Conservation (phyloP, 1,139 yeast species). For the Taphrina deformans region DNA sequence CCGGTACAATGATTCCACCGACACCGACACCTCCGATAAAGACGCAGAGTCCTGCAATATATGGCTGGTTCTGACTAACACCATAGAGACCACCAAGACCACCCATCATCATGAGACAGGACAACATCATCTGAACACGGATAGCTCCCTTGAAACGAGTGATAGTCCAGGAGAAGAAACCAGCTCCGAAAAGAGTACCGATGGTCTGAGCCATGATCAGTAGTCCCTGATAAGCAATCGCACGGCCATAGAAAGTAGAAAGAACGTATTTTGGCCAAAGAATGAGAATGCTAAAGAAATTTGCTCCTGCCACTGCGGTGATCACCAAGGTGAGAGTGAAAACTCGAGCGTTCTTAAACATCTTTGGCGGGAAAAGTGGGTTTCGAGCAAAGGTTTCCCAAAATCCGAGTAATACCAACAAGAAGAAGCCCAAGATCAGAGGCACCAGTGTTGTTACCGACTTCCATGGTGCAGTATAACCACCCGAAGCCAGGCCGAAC, state of each 20-base stretch:
- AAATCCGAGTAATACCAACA: slow-evolving; percentile 9
- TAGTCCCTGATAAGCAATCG: slow-evolving; percentile 12
- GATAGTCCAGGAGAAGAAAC: slow-evolving; percentile 31
- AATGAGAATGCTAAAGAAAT: slow-evolving; percentile 27
- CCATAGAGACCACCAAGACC: slow-evolving; percentile 26
- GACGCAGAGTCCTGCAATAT: slow-evolving; percentile 16
- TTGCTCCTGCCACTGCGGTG: slow-evolving; percentile 31
- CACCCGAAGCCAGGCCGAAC: slow-evolving; percentile 28
- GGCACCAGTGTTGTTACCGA: slow-evolving; percentile 12
- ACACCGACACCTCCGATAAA: slow-evolving; percentile 25
- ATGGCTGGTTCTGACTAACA: slow-evolving; percentile 6
- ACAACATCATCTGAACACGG: slow-evolving; percentile 22
- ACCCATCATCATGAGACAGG: slow-evolving; percentile 24
- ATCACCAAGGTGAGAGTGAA: slow-evolving; percentile 24
- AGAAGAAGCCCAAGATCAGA: slow-evolving; percentile 9
- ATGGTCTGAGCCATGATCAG: slow-evolving; percentile 29
- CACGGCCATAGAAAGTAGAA: slow-evolving; percentile 18
- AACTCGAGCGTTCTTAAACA: slow-evolving; percentile 31
- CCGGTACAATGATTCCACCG: slow-evolving; percentile 29
- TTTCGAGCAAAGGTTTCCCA: slow-evolving; percentile 17
- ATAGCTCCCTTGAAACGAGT: slow-evolving; percentile 28
- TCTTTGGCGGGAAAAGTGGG: slow-evolving; percentile 23
- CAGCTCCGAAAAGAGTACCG: slow-evolving; percentile 28
- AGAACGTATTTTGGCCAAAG: slow-evolving; percentile 28
- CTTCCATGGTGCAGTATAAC: slow-evolving; percentile 29